Percentiles rank a stretch among this genome's conserved stretches.
These are phyloP conservation scores for Plasmodium yoelii DNA, from an alignment of 169 alveolate species.

Conservation along the genomic window DNA sequence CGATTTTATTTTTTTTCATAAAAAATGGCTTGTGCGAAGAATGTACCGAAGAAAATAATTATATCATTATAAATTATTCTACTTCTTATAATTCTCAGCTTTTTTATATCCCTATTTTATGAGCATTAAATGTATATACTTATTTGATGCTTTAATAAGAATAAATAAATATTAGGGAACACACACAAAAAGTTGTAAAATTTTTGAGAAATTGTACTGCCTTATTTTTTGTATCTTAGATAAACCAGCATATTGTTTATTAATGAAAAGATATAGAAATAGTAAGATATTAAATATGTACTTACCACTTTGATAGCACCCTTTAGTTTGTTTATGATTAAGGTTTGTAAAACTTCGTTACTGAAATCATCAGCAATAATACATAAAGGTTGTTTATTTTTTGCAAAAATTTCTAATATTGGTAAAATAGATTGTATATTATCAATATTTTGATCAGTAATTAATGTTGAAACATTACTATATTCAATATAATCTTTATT, in stretches of 20 bases:
- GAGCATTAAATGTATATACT: not conserved
- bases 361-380: slow-evolving; percentile 92
- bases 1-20: no score
- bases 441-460: slow-evolving; percentile 89
- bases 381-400: slow-evolving; percentile 87
- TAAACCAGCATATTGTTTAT: not conserved
- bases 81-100: slow-evolving; percentile 31
- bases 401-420: slow-evolving; percentile 89
- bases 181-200: not conserved
- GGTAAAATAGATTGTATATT: slow-evolving; percentile 88
- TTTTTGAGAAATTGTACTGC: not conserved
- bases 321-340: slow-evolving; percentile 89
- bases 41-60: slow-evolving; percentile 40
- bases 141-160: slow-evolving; percentile 7
- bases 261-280: not conserved
- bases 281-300: not conserved
- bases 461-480: slow-evolving; percentile 85
- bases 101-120: slow-evolving; percentile 38
- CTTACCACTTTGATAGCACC: slow-evolving; percentile 89
- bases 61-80: slow-evolving; percentile 22
- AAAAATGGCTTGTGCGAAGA: slow-evolving; percentile 6
- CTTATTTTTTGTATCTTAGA: not conserved
- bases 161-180: not conserved
- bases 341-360: slow-evolving; percentile 89
- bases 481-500: slow-evolving; percentile 90